Conservation (phyloP, 306 rosid genomes). For the Vicia villosa region DNA sequence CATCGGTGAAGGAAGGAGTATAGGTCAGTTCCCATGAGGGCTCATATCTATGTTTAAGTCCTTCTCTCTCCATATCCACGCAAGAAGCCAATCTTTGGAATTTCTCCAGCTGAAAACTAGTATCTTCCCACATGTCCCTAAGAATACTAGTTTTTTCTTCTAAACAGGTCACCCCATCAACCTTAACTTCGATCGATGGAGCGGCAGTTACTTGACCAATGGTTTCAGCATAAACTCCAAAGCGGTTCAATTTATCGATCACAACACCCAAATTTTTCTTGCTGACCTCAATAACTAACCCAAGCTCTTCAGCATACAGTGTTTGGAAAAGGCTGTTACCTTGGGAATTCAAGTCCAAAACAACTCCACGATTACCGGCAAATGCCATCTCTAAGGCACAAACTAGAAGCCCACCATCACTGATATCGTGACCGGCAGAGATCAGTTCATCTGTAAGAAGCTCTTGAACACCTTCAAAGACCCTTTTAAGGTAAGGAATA, state of each 20-base stretch:
- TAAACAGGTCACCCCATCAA: constrained; percentile 63
- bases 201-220: constrained; percentile 64
- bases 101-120: constrained; percentile 79
- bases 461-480: constrained; percentile 77
- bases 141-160: constrained; percentile 59
- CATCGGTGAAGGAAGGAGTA: constrained; percentile 69
- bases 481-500: constrained; percentile 74
- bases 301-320: constrained; percentile 87
- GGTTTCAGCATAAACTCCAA: constrained; percentile 56
- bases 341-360: constrained; percentile 55
- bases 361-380: constrained; percentile 77
- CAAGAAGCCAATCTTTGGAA: constrained; percentile 79
- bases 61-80: constrained; percentile 79
- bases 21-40: constrained; percentile 77
- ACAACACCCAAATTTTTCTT: constrained; percentile 57
- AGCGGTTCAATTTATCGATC: constrained; percentile 45
- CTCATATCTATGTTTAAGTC: constrained; percentile 65
- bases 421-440: constrained; percentile 92
- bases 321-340: constrained; percentile 70
- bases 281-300: constrained; percentile 80
- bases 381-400: constrained; percentile 93
- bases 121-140: constrained; percentile 85
- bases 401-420: constrained; percentile 87
- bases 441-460: constrained; percentile 70
- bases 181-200: constrained; percentile 61